Percentiles rank a stretch among this genome's conserved stretches.
Conservation (phyloP, 1,139 yeast genomes). For the Hyphopichia burtonii region DNA sequence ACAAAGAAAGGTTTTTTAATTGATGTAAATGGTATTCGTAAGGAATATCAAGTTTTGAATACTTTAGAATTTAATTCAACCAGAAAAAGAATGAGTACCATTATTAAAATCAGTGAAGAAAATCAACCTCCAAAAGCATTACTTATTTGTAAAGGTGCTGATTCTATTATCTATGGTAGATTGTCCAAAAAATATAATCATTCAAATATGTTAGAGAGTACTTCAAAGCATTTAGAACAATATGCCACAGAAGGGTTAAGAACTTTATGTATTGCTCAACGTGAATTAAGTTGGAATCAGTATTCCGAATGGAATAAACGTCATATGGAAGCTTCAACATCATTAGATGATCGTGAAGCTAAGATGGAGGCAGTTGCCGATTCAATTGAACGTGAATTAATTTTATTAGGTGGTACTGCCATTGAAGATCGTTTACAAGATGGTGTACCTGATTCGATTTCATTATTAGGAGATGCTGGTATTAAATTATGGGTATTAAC, state of each 20-base stretch:
- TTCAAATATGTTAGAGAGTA: slow-evolving; percentile 27
- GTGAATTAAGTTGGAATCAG: slow-evolving; percentile 43
- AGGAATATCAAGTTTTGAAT: slow-evolving; percentile 49
- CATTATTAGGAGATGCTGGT: slow-evolving; percentile 46
- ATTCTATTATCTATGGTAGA: slow-evolving; percentile 44
- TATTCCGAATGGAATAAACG: slow-evolving; percentile 44
- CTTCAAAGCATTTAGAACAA: slow-evolving; percentile 43
- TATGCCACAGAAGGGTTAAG: slow-evolving; percentile 50
- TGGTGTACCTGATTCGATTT: slow-evolving; percentile 51
- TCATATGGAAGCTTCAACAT: slow-evolving; percentile 42
- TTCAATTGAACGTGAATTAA: slow-evolving; percentile 44
- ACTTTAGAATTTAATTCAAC: slow-evolving; percentile 55
- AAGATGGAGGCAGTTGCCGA: slow-evolving; percentile 49
- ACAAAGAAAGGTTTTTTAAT: slow-evolving; percentile 47
- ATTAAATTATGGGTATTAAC: slow-evolving; percentile 52
- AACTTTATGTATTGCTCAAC: slow-evolving; percentile 47
- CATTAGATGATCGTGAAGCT: slow-evolving; percentile 43
- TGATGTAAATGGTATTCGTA: slow-evolving; percentile 41
- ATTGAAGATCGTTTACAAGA: slow-evolving; percentile 52
- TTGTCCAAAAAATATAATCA: slow-evolving; percentile 34
- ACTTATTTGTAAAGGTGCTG: slow-evolving; percentile 51
- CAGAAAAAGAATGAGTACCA: slow-evolving; percentile 83
- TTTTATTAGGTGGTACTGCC: slow-evolving; percentile 51
- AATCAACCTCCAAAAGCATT: slow-evolving; percentile 38
- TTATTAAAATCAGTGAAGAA: slow-evolving; percentile 57